Evolutionary conservation across 371 early-diverging fungal species (phyloP), one percentile per base, ranked within the genome.

Genomic region (Entomophthora muscae): DNA sequence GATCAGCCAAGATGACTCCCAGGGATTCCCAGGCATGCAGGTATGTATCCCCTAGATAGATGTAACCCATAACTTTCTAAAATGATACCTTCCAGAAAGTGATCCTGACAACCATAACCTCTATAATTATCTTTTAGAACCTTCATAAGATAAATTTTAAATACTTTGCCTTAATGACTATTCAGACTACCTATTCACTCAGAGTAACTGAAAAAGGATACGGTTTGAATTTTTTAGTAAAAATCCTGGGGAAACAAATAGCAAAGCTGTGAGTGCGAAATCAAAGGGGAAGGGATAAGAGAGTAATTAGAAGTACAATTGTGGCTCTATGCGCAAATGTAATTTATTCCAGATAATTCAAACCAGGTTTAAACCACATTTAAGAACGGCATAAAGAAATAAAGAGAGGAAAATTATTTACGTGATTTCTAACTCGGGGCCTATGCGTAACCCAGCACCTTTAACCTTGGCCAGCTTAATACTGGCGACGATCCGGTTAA

Each of bases 41-140:
- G 71, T 84, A 86, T 0, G 98, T 97, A 72, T 97, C 98, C 55
- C 82, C 88, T 88, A 63, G 57, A 58, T 12, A 42, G 21, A 54
- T 57, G 52, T 22, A 64, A 29, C 42, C 24, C 29, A 30, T 12
- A 52, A 24, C 56, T 3, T 31, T 55, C 32, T 55, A 23, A 23
- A 3, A 42, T n/a, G n/a, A 31, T 73, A 85, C 90, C 80, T 80
- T 98, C 98, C 32, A 89, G 71, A 73, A 94, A 96, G 68, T 98
- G 98, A 71, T 98, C 98, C 65, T 91, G 85, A 76, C 98, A 98
- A 0, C 96, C 95, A 72, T 98, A 98, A 13, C 98, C 98, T 33
- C 86, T 85, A 65, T 23, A 60, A 26, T 32, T 13, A 30, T n/a
- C n/a, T 32, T 28, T n/a, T 24, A 30, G 24, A 5, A 1, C 17